Percentiles rank a stretch among this genome's conserved stretches.
Evolutionary conservation across 2,329 filamentous ascomycete genomes (phyloP).

Genomic region (Calonectria henricotiae): DNA sequence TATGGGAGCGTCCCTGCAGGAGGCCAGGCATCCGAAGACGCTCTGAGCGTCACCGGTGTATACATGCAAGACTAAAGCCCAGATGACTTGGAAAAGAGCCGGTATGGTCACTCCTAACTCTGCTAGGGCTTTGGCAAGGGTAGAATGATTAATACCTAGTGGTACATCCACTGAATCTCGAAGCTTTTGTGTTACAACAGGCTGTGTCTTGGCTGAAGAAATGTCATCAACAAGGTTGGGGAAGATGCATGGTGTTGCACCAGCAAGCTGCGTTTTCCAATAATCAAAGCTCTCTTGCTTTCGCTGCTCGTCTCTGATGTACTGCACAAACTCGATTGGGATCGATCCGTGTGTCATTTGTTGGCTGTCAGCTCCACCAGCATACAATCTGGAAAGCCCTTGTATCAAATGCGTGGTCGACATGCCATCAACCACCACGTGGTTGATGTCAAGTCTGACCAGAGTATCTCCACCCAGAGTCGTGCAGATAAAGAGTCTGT

Average conservation of each 20-base stretch:
- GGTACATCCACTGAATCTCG: neutral
- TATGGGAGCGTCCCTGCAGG: neutral
- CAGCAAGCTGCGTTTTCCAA: neutral
- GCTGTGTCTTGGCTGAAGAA: neutral
- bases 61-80: neutral
- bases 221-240: neutral
- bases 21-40: neutral
- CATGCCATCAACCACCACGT: neutral
- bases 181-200: neutral
- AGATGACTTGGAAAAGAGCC: constrained; percentile 1
- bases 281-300: neutral
- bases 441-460: constrained; percentile 2
- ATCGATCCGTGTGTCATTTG: neutral
- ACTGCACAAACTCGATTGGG: neutral
- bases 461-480: neutral
- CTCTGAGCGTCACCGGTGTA: neutral
- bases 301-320: neutral
- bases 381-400: neutral
- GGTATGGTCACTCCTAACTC: neutral
- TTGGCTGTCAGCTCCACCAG: neutral
- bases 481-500: neutral
- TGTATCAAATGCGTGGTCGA: neutral
- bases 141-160: neutral
- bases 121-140: neutral
- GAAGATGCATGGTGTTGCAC: constrained; percentile 1